Conservation (phyloP, 306 rosid genomes). For the Echinosophora koreensis region DNA sequence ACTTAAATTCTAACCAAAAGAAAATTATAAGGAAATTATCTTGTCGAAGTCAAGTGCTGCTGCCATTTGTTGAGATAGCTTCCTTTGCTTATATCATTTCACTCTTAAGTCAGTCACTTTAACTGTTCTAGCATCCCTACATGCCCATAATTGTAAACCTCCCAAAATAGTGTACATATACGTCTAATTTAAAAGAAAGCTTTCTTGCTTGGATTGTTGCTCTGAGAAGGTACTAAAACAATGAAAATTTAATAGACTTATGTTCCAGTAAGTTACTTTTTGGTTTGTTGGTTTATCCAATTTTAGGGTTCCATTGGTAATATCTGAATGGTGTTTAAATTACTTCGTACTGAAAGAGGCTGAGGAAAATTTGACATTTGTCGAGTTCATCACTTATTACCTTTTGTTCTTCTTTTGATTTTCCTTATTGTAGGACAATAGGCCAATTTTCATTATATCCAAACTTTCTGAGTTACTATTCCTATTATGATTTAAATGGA, state of each 20-base stretch:
- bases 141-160: neutral
- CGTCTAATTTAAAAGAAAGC: neutral
- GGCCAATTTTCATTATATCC: constrained; percentile 13
- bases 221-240: neutral
- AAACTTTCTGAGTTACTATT: neutral
- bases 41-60: neutral
- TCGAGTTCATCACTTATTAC: neutral
- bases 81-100: neutral
- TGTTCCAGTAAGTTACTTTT: neutral
- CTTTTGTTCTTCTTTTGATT: neutral
- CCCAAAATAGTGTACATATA: neutral
- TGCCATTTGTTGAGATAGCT: neutral
- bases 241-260: neutral
- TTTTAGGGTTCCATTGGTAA: constrained; percentile 22
- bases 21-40: neutral
- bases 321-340: neutral
- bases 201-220: neutral
- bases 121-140: neutral
- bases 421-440: neutral
- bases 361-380: neutral
- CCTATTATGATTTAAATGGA: neutral
- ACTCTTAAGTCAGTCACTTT: neutral
- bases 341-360: neutral
- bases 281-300: neutral
- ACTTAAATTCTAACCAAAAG: neutral